Evolutionary conservation across 768 basidiomycete species (phyloP), one percentile per base, ranked within the genome.

Genomic region (Naganishia onofrii): DNA sequence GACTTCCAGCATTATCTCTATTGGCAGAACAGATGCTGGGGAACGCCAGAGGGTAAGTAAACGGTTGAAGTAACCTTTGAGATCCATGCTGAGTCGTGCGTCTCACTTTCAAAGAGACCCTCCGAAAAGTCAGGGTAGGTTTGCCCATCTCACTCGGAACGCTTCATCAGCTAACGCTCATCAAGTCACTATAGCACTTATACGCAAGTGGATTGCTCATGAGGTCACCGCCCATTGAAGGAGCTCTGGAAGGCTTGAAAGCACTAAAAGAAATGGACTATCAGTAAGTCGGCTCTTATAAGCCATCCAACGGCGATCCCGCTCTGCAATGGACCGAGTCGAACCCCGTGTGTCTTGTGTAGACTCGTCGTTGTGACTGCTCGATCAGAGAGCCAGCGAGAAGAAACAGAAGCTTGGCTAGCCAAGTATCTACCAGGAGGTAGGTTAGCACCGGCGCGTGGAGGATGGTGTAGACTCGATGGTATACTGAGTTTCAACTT

Each of bases 301-400:
- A 28, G 52, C 65, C 44, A 0, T 3, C 32, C 2, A 23, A 66
- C 31, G 12, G 46, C 21, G 46, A 31, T 19, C 23, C 31, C 63
- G 21, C 34, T 42, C 36, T 26, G 29, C 52, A 26, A 42, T 66
- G 19, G 9, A 31, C 29, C 34, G 34, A 26, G 48, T 51, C 23
- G 23, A 26, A 63, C 36, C n/a, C 26, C 38, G 7, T 46, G 7
- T 10, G 2, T 32, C 23, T 31, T 15, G 28, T 52, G 23, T 12
- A 78, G 85, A 51, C 82, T 92, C 57, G 84, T 90, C 67, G 86
- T 92, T 71, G 86, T 92, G 58, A 92, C 91, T 10, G 89, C 91
- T n/a, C 83, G 91, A 72, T 82, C 83, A 29, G 81, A 85, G 67
- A 84, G 85, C 42, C 81, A 85, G 65, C 84, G 86, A 17, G 85